Evolutionary conservation across 2,329 filamentous ascomycete species (phyloP), one percentile per base, ranked within the genome.

Genomic region (Trichoderma sp.): DNA sequence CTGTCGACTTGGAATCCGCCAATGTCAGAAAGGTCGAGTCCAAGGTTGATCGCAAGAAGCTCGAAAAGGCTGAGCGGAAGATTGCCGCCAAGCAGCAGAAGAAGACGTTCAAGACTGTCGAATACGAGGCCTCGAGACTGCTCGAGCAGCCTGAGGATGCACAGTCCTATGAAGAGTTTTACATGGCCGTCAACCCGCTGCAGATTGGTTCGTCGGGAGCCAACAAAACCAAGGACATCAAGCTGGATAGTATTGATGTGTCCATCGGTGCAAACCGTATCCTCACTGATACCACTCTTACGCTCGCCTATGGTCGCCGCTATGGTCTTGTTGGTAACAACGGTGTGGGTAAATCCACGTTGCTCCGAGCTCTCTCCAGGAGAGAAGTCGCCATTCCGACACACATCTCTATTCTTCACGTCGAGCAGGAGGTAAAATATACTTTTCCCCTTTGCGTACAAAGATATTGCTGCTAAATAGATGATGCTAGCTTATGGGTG

Each of bases 291-390:
- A 97, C 95, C 59, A 93, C 89, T 65, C 84, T 99, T 70, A 97
- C 94, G 1, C 85, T 99, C 72, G 91, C 96, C 0, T 97, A 97
- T 79, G 94, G 95, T 65, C 91, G 94, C 78, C 90, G 96, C 73
- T 99, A 99, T 81, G 96, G 96, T 89, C 85, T 99, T 73, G 96
- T 99, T 74, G 96, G 96, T 86, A 92, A 98, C 86, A 99, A 99
- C 88, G 96, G 96, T 93, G 95, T 99, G 73, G 96, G 92, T 86
- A 95, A 96, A 87, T 93, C 93, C 78, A 99, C 96, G n/a, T 84
- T 99, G 72, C 87, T 99, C 71, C 88, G 96, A 74, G 96, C 96
- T 19, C 85, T 99, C 73, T 96, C 94, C 76, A 90, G 93, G 76
- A 89, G 96, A 91, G 96, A 99, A 78, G 88, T 99, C 70, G 88